A percentile compares a stretch with the other conserved stretches of the same genome.
Conservation (phyloP, 805 yeast species). For the Pichia ethanolica region DNA sequence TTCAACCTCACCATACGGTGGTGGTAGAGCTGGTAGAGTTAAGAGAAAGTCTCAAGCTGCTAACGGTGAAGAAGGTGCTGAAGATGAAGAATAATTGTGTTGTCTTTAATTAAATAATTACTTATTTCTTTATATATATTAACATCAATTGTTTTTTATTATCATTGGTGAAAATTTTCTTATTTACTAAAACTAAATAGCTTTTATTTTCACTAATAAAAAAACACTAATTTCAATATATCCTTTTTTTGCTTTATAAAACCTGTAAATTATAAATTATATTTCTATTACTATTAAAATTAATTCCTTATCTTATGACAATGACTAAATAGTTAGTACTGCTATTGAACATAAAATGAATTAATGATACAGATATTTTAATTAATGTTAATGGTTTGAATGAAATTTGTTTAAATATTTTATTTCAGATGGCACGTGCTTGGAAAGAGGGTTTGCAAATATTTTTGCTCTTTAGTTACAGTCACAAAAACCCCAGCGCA, state of each 20-base stretch:
- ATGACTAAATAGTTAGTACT: too few species aligned
- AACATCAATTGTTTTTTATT: too few species aligned
- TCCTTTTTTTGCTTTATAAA: not conserved
- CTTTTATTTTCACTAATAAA: not conserved
- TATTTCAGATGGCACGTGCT: not conserved
- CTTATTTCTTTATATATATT: too few species aligned
- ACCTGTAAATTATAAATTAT: not conserved
- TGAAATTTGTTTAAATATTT: too few species aligned
- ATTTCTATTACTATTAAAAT: too few species aligned
- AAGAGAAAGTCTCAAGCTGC: slow-evolving; percentile 84
- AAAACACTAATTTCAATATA: not conserved
- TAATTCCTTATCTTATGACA: too few species aligned
- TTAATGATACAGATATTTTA: too few species aligned
- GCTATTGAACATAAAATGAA: too few species aligned
- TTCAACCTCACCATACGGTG: slow-evolving; percentile 99
- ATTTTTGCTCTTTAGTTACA: not conserved
- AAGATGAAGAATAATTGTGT: slow-evolving; percentile 43
- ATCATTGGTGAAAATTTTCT: not conserved
- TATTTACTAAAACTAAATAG: not conserved
- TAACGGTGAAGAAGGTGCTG: slow-evolving; percentile 65
- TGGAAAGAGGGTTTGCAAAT: not conserved
- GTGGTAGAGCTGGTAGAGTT: slow-evolving; percentile 99
- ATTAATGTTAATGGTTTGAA: too few species aligned
- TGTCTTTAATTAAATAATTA: not conserved
- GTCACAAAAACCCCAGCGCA: too few species aligned